Conservation (phyloP, 306 rosid species). For the Dicorynia guianensis region DNA sequence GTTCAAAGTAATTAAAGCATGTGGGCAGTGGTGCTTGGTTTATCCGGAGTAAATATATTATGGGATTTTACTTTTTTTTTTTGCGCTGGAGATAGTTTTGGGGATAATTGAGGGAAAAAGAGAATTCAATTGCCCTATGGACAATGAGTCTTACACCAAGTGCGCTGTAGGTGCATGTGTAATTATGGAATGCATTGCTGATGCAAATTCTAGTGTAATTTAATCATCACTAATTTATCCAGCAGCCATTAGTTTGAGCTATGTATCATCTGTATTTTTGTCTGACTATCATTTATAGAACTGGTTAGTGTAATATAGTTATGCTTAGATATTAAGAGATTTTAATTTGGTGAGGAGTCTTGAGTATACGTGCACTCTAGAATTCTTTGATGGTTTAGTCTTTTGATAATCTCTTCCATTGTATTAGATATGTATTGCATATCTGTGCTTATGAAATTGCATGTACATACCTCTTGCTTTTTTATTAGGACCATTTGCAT, state of each 20-base stretch:
- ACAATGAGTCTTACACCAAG: too few species aligned
- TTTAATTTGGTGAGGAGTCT: constrained; percentile 13
- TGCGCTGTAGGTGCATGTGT: too few species aligned
- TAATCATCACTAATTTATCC: constrained; percentile 20
- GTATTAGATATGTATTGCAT: constrained; percentile 4
- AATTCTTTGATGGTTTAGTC: constrained; percentile 3
- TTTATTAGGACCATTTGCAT: constrained; percentile 1
- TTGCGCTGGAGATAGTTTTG: too few species aligned
- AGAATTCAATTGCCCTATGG: too few species aligned
- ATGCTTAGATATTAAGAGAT: not conserved
- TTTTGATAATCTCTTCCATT: not conserved
- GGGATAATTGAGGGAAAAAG: too few species aligned
- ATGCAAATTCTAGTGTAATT: constrained; percentile 5
- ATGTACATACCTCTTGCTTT: not conserved
- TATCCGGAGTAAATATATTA: not conserved
- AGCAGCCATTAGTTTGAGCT: constrained; percentile 3
- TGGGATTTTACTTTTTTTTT: too few species aligned
- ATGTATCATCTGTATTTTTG: not conserved
- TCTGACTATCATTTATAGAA: not conserved
- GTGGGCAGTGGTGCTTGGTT: constrained; percentile 16
- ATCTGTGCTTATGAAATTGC: not conserved
- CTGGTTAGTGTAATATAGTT: constrained; percentile 13
- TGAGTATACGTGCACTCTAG: not conserved
- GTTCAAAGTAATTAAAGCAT: constrained; percentile 24
- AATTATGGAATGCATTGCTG: constrained; percentile 12